phyloP scores from a whole-genome alignment of 129 eudicot genomes.

The Flaveria ramosissima region DNA sequence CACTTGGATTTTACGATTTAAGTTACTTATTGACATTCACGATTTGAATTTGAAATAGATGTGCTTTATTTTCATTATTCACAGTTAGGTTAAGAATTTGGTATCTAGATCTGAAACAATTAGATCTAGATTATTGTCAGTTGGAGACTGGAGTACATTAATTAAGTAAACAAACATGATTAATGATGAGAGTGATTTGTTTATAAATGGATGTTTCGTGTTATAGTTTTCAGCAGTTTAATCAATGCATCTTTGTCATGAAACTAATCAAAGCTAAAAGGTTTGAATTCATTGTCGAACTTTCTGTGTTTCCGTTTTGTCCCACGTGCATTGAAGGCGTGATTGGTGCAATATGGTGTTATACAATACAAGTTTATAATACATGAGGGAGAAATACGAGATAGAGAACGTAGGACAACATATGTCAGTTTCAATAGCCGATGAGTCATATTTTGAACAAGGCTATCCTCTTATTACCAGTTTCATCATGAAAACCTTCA shows the following conservation, averaged over 20 bases:
- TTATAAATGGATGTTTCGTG: not conserved
- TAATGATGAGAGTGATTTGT: not conserved
- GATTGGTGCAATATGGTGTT: not conserved
- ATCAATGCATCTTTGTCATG: slow-evolving; percentile 51
- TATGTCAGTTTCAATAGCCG: not conserved
- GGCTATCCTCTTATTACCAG: not conserved
- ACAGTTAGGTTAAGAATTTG: not conserved
- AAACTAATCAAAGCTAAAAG: slow-evolving; percentile 70
- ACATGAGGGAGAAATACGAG: not conserved
- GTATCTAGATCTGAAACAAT: not conserved
- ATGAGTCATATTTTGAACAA: not conserved
- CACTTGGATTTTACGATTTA: slow-evolving; percentile 18
- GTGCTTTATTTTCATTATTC: slow-evolving; percentile 11
- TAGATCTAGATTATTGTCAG: slow-evolving; percentile 2
- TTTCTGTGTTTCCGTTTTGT: not conserved
- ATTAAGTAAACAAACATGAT: slow-evolving; percentile 3
- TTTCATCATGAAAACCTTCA: not conserved
- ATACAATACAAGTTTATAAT: not conserved
- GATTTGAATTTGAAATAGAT: slow-evolving; percentile 16
- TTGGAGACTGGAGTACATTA: not conserved
- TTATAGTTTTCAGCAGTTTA: slow-evolving; percentile 26
- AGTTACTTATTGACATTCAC: not conserved
- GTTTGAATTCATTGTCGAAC: slow-evolving; percentile 19
- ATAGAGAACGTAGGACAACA: not conserved
- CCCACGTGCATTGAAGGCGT: not conserved